These are phyloP conservation scores for Austroboletus niveus DNA, from an alignment of 1,284 basidiomycete genomes.

Conservation along the genomic window DNA sequence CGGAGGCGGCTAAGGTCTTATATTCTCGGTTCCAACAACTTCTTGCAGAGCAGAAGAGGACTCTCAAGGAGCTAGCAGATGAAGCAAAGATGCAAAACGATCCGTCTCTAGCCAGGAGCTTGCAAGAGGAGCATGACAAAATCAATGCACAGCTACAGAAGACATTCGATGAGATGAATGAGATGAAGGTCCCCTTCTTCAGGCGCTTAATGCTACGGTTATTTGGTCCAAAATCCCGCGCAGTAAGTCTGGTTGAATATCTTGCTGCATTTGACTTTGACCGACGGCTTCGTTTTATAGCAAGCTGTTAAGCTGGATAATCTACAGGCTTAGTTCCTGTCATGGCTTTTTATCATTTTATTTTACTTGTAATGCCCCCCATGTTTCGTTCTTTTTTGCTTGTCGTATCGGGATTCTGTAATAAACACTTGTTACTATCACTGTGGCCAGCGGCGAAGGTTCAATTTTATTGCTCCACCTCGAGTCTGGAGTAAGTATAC, in stretches of 20 bases:
- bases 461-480: too few species aligned
- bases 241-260: constrained; percentile 5
- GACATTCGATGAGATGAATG: constrained; percentile 16
- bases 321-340: not conserved
- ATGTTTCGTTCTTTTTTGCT: too few species aligned
- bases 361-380: too few species aligned
- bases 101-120: constrained; percentile 5
- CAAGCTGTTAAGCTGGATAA: constrained; percentile 2
- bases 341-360: too few species aligned
- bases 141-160: constrained; percentile 6
- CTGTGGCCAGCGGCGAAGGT: too few species aligned
- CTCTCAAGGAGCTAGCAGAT: constrained; percentile 12
- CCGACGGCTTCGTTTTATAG: not conserved
- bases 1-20: constrained; percentile 19
- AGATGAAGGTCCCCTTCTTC: constrained; percentile 19
- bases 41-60: constrained; percentile 15
- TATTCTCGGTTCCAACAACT: constrained; percentile 17
- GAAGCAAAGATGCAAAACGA: constrained; percentile 11
- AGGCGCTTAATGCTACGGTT: constrained; percentile 13
- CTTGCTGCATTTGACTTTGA: not conserved
- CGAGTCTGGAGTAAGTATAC: too few species aligned
- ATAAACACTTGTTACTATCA: too few species aligned
- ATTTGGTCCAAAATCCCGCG: constrained; percentile 2
- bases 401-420: too few species aligned
- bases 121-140: constrained; percentile 14